phyloP scores from a whole-genome alignment of 371 early-diverging fungal species.

The Dichotomocladium elegans region DNA sequence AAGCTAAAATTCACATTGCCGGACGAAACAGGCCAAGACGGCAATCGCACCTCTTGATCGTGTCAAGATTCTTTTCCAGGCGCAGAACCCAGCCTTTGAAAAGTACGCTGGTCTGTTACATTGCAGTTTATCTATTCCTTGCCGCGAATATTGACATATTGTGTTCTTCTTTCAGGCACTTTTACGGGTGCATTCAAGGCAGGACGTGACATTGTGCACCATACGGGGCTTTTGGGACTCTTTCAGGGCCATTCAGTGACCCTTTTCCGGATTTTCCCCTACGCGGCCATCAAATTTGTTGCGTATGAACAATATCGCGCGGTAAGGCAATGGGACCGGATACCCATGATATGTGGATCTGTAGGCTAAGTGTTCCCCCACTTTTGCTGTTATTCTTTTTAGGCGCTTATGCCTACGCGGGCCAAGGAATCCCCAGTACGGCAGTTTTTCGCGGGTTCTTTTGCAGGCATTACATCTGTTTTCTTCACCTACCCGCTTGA shows the following conservation, averaged over 20 bases:
- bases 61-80: constrained; percentile 97
- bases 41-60: constrained; percentile 94
- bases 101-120: constrained; percentile 70
- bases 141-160: no score
- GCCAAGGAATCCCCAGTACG: constrained; percentile 54
- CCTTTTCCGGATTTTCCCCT: constrained; percentile 91
- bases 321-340: constrained; percentile 29
- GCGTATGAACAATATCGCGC: constrained; percentile 85
- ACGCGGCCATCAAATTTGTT: constrained; percentile 95
- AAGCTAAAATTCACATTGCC: neutral
- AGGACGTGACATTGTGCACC: constrained; percentile 64
- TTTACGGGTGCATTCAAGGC: constrained; percentile 85
- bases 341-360: neutral
- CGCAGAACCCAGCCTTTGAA: constrained; percentile 81
- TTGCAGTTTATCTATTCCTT: neutral
- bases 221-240: constrained; percentile 75
- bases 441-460: constrained; percentile 72
- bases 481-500: constrained; percentile 93
- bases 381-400: neutral
- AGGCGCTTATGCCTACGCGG: constrained; percentile 69
- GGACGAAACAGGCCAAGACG: constrained; percentile 73
- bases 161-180: constrained; percentile 53
- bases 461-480: constrained; percentile 86
- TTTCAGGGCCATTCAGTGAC: constrained; percentile 96
- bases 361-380: neutral